phyloP scores from a whole-genome alignment of 257 asterid genomes.

The Solanum sejunctum region DNA sequence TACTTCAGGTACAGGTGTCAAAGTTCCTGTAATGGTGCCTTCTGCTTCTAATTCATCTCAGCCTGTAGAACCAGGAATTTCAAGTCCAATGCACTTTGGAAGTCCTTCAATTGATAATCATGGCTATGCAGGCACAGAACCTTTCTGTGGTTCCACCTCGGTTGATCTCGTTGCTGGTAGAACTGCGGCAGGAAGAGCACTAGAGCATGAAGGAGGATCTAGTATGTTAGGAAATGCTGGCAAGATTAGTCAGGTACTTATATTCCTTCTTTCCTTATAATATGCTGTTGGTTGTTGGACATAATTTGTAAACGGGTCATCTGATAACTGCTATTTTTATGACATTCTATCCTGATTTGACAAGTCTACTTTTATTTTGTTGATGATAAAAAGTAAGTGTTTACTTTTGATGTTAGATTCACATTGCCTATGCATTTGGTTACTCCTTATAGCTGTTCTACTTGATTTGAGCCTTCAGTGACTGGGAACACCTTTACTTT shows the following conservation, averaged over 20 bases:
- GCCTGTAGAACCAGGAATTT: slow-evolving; percentile 40
- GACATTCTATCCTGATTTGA: background rate
- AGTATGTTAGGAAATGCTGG: slow-evolving; percentile 29
- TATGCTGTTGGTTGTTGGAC: background rate
- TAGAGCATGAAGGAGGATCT: slow-evolving; percentile 54
- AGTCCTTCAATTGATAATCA: slow-evolving; percentile 59
- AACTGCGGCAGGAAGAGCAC: slow-evolving; percentile 35
- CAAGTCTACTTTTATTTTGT: background rate
- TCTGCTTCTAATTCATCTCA: slow-evolving; percentile 48
- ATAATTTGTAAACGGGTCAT: background rate
- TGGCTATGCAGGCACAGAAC: slow-evolving; percentile 45
- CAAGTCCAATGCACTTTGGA: slow-evolving; percentile 53
- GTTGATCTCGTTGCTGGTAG: slow-evolving; percentile 47
- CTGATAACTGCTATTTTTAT: background rate
- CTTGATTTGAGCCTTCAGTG: background rate
- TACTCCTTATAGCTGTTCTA: background rate
- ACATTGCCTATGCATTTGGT: background rate
- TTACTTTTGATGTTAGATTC: background rate
- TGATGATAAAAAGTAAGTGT: background rate
- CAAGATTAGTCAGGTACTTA: slow-evolving; percentile 33
- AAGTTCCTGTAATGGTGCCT: slow-evolving; percentile 44
- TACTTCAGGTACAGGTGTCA: slow-evolving; percentile 44
- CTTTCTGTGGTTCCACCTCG: slow-evolving; percentile 30
- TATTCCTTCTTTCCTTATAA: background rate
- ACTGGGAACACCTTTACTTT: background rate